Evolutionary conservation across 2,329 filamentous ascomycete species (phyloP), one percentile per base, ranked within the genome.

Genomic region (Sporothrix dimorphospora): DNA sequence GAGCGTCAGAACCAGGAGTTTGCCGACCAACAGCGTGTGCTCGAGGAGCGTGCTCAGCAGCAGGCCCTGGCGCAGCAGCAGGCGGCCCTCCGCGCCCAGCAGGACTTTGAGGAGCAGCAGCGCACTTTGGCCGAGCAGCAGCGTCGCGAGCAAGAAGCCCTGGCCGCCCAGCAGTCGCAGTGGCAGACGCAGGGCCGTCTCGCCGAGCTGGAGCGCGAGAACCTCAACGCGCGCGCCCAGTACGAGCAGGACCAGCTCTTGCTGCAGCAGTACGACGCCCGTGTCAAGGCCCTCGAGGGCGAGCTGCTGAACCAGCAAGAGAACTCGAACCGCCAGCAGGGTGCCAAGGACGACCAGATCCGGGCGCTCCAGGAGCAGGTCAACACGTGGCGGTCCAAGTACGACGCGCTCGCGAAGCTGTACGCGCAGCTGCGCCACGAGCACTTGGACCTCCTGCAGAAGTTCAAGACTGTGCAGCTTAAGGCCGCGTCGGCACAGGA

Each of bases 401-500:
- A 99, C 79, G 96, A 99, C 81, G 93, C 95, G 0, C 85, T 99
- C 67, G 96, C 96, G 30, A 99, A 98, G 83, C 87, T 99, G 16
- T 99, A 99, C 83, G 98, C 95, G 8, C 96, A 99, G 82, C 85
- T 99, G 74, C 92, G 96, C 69, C 92, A 96, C 76, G 96, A 99
- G 81, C 96, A 99, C 83, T 86, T 99, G 42, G 95, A 98, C 78
- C 88, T 99, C 16, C 85, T 99, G 59, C 93, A 97, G 79, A 98
- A 97, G 79, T 98, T 97, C 83, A 99, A 99, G 87, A 87, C 91
- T 7, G 93, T 98, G 49, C 97, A 98, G 81, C 87, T 98, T 75
- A 99, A 98, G 86, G 96, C 96, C 1, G 94, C 95, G 19, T 98
- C 94, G 5, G 96, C 96, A 0, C 95, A 98, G 80, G 96, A 99